phyloP scores from a whole-genome alignment of 108 stramenopile genomes.

The Discostella pseudostelligera region DNA sequence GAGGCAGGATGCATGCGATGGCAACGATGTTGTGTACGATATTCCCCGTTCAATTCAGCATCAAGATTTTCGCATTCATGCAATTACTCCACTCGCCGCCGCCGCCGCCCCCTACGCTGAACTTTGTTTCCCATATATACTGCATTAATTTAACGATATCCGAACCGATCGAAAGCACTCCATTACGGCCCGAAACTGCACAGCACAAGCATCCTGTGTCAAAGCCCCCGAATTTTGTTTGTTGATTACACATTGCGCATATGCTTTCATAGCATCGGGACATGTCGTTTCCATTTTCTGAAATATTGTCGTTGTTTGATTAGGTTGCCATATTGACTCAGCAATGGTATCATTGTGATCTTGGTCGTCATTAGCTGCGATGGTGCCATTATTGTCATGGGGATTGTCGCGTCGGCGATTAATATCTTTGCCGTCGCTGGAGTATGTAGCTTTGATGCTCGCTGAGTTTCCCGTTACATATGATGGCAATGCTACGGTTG shows the following conservation, averaged over 20 bases:
- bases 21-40: too few species aligned
- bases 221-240: constrained; percentile 44
- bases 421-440: too few species aligned
- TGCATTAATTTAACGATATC: neutral
- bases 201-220: constrained; percentile 34
- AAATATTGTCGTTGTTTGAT: constrained; percentile 40
- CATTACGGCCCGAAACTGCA: constrained; percentile 33
- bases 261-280: constrained; percentile 36
- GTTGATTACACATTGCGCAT: constrained; percentile 37
- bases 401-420: too few species aligned
- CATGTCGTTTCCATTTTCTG: constrained; percentile 35
- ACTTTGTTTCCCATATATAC: too few species aligned
- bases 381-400: neutral
- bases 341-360: neutral
- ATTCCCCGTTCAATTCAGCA: too few species aligned
- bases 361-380: neutral
- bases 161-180: constrained; percentile 36
- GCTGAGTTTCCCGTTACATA: neutral
- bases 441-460: neutral
- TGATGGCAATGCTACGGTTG: neutral
- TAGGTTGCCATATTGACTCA: constrained; percentile 24
- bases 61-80: neutral
- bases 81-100: neutral
- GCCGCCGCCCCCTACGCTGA: neutral
- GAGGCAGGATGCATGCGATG: too few species aligned